phyloP scores from a whole-genome alignment of 208 protist species.

The Leishmania guyanensis region DNA sequence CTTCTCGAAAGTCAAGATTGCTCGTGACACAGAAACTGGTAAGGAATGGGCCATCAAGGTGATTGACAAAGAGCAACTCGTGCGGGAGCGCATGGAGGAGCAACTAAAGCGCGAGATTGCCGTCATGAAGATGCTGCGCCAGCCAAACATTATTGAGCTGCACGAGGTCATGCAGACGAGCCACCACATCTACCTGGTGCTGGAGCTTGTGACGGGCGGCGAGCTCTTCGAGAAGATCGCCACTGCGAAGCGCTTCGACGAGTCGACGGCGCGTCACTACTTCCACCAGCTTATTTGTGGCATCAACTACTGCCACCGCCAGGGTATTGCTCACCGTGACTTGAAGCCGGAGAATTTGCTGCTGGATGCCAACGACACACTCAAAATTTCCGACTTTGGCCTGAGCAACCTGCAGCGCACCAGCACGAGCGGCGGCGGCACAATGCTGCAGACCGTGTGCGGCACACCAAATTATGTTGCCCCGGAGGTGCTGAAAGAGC shows the following conservation, averaged over 20 bases:
- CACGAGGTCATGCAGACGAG: conserved; percentile 89
- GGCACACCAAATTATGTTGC: conserved; percentile 92
- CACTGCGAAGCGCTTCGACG: conserved; percentile 72
- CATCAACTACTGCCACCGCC: conserved; percentile 90
- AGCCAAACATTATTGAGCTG: conserved; percentile 87
- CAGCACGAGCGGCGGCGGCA: conserved; percentile 42
- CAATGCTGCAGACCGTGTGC: conserved; percentile 88
- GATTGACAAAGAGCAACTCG: conserved; percentile 87
- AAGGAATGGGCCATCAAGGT: conserved; percentile 90
- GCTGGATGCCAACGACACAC: conserved; percentile 66
- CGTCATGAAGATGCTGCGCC: conserved; percentile 88
- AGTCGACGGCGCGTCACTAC: conserved; percentile 87
- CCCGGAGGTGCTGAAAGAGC: conserved; percentile 91
- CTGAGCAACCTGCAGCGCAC: conserved; percentile 78
- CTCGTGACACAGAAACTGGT: conserved; percentile 63
- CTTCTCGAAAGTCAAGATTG: conserved; percentile 89
- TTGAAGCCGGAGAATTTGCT: conserved; percentile 93
- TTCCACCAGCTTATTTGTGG: conserved; percentile 95
- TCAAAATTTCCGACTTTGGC: conserved; percentile 94
- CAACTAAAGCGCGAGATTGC: conserved; percentile 91
- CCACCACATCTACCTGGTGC: conserved; percentile 90
- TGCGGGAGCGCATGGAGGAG: conserved; percentile 88
- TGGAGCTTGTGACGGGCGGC: conserved; percentile 92
- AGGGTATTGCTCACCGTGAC: conserved; percentile 90
- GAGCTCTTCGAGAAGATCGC: conserved; percentile 94